Base-by-base conservation (phyloP, 148 eudicot species). In the Bassia scoparia region DNA sequence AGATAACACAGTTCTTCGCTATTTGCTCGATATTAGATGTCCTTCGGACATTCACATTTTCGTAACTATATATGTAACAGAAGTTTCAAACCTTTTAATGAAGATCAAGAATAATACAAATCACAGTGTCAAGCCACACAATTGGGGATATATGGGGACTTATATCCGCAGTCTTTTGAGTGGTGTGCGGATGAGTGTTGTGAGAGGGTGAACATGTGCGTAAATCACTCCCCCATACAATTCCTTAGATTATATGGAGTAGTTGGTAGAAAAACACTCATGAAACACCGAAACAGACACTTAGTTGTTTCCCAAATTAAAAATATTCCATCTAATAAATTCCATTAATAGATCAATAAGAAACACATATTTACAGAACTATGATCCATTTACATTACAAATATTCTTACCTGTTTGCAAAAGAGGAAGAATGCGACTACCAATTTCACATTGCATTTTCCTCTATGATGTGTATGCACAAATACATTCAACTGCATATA, bases 381-480 rank as follows among this genome's bases (percentile, higher is more conserved):
- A 56, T 38, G 5, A 70, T 50, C 38, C 61, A 79, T 79, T 74
- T 79, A 70, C 78, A 74, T 44, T 30, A 30, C 70, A 78, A 56
- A 74, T 64, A 43, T 73, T 53, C 29, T 49, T 63, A 52, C 26
- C 69, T 73, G 46, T 54, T 31, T 14, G 37, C 67, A 78, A 16
- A 58, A 70, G 70, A 66, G 48, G 60, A 35, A 63, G 2, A 73
- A 72, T 60, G 61, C 62, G 54, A 35, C 55, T 68, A 63, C 71
- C 68, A 62, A 71, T 52, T 64, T 68, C 76, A 73, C 27, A 64
- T 53, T 58, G 66, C 70, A 74, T 52, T 54, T 35, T 60, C 68
- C 77, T 52, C 68, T 58, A 72, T 44, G 73, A 62, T 13, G 71
- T 69, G 78, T 70, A 75, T 74, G 75, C 76, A 79, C 61, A 66